These are phyloP conservation scores for Ajuga reptans DNA, from an alignment of 305 asterid species.

Conservation along the genomic window DNA sequence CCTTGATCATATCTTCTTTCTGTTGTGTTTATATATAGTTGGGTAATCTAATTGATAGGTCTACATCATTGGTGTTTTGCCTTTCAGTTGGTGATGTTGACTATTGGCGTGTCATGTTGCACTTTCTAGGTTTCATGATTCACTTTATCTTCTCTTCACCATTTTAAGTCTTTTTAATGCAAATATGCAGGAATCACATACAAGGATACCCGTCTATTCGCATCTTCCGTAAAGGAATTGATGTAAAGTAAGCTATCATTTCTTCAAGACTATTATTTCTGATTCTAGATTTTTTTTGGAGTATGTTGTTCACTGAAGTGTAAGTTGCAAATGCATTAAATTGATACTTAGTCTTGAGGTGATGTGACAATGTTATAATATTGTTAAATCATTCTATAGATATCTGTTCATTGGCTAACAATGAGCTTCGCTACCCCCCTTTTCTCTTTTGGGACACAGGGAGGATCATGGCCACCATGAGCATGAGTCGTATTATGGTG, in stretches of 20 bases:
- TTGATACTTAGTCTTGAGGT: not conserved
- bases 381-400: not conserved
- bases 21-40: not conserved
- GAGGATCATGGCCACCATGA: slow-evolving; percentile 87
- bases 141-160: slow-evolving; percentile 19
- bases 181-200: slow-evolving; percentile 75
- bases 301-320: not conserved
- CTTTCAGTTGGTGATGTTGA: slow-evolving; percentile 1
- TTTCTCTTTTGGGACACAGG: slow-evolving; percentile 32
- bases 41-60: slow-evolving; percentile 3
- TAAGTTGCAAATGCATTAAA: slow-evolving; percentile 10
- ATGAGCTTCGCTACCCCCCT: not conserved
- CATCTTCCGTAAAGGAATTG: slow-evolving; percentile 84
- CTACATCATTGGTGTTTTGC: not conserved
- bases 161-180: slow-evolving; percentile 23
- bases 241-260: slow-evolving; percentile 49
- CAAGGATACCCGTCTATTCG: slow-evolving; percentile 97
- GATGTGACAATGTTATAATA: not conserved
- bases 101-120: slow-evolving; percentile 21
- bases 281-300: not conserved
- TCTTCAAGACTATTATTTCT: not conserved
- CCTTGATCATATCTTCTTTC: slow-evolving; percentile 1
- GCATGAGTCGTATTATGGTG: slow-evolving; percentile 95
- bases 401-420: not conserved
- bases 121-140: slow-evolving; percentile 10